Evolutionary conservation across 176 grass and related monocot genomes (phyloP).

Genomic region (Tillandsia leiboldiana): DNA sequence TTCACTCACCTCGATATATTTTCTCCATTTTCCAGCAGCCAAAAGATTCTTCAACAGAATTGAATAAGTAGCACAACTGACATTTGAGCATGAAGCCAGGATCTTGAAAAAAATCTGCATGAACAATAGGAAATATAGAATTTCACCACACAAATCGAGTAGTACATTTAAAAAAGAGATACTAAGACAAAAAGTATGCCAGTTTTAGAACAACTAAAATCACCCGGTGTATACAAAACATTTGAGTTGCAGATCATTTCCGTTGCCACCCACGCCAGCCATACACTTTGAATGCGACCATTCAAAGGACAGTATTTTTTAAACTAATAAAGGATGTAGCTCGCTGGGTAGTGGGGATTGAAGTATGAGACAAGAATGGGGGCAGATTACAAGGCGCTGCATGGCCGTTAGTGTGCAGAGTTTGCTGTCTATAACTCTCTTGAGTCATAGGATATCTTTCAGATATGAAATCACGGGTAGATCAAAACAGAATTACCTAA

Average conservation of each 20-base stretch:
- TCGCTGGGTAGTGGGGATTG: no score
- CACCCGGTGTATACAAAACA: background rate
- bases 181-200: constrained; percentile 6
- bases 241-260: background rate
- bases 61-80: constrained; percentile 55
- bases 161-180: constrained; percentile 9
- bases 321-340: no score
- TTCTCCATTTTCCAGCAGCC: constrained; percentile 86
- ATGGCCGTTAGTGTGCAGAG: no score
- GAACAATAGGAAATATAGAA: constrained; percentile 22
- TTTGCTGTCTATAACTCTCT: no score
- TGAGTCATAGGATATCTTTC: no score
- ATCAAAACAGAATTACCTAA: no score
- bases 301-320: no score
- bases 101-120: constrained; percentile 77
- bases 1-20: constrained; percentile 66
- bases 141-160: background rate
- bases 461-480: no score
- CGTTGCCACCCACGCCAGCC: no score
- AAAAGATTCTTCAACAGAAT: constrained; percentile 79
- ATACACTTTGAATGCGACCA: no score
- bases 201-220: background rate
- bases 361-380: no score
- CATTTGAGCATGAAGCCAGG: constrained; percentile 34
- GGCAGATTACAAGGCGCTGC: no score